Evolutionary conservation across 2,329 filamentous ascomycete species (phyloP), one percentile per base, ranked within the genome.

Genomic region (Diaporthe citriasiana): DNA sequence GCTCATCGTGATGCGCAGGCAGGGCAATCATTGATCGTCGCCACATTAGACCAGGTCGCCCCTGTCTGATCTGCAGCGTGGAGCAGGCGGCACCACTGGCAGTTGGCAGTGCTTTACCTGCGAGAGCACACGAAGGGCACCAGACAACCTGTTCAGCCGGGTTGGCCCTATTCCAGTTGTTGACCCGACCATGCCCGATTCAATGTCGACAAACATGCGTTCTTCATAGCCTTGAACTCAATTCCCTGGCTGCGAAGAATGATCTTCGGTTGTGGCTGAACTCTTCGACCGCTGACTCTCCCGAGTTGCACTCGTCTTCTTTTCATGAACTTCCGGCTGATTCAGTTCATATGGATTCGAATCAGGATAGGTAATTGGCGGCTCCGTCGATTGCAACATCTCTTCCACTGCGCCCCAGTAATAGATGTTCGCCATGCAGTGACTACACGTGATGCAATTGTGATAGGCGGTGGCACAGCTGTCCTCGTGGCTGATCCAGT

Each of bases 401-500:
- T 56, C 50, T 27, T 72, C 60, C 10, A 68, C 51, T 19, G 17
- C 25, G 2, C 70, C 60, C 73, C 69, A 72, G 19, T 69, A 74
- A 19, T 45, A 55, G 35, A 72, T 74, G 40, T 74, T 47, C 13
- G 70, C 38, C 70, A 47, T 68, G 27, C 73, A 74, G 40, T 74
- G 40, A 22, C 69, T 40, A 40, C 73, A 74, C 5, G 45, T 69
- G 50, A 60, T 65, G 51, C 73, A 74, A 56, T 72, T 27, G 55
- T 74, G 73, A 7, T 40, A 30, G 27, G 45, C 51, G 27, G 70
- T 60, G 8, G 50, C 53, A 33, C 73, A 74, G 10, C 45, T 72
- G 38, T 59, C 55, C 38, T 74, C 59, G 60, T 74, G 73, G 60
- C 70, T 72, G 50, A 33, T 47, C 70, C 70, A 74, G 12, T 53